Evolutionary conservation across 805 yeast genomes (phyloP).

Genomic region (Lipomyces lipofer): DNA sequence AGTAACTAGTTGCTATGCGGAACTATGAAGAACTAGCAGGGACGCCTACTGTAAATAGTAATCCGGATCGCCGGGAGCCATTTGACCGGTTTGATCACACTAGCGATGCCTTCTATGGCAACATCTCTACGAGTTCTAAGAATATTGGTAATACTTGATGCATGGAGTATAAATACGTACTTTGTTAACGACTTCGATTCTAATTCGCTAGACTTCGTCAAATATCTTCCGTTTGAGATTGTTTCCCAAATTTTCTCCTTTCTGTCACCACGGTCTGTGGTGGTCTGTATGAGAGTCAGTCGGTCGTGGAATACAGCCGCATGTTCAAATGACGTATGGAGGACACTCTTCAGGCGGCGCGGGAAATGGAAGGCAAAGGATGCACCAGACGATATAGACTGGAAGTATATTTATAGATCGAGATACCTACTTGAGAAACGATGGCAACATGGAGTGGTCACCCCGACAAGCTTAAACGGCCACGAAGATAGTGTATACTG

Average conservation of each 20-base stretch:
- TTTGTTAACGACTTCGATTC: too few species aligned
- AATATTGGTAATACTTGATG: too few species aligned
- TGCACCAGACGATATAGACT: constrained; percentile 20
- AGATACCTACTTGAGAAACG: constrained; percentile 33
- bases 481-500: constrained; percentile 85
- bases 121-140: too few species aligned
- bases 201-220: constrained; percentile 5
- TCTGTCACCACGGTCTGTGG: constrained; percentile 10
- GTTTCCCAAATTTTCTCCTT: constrained; percentile 18
- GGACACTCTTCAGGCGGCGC: constrained; percentile 9
- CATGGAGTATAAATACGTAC: too few species aligned
- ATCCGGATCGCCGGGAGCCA: too few species aligned
- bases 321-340: constrained; percentile 19
- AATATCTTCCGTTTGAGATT: constrained; percentile 25
- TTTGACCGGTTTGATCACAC: too few species aligned
- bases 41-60: too few species aligned
- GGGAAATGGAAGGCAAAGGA: constrained; percentile 14
- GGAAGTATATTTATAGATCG: constrained; percentile 34
- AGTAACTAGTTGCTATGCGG: background rate
- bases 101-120: too few species aligned
- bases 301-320: constrained; percentile 18
- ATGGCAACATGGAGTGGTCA: constrained; percentile 35
- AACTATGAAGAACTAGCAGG: too few species aligned
- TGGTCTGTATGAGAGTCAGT: constrained; percentile 23
- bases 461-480: constrained; percentile 46